Conservation (phyloP, 805 yeast genomes). For the Zygosaccharomyces rouxii region DNA sequence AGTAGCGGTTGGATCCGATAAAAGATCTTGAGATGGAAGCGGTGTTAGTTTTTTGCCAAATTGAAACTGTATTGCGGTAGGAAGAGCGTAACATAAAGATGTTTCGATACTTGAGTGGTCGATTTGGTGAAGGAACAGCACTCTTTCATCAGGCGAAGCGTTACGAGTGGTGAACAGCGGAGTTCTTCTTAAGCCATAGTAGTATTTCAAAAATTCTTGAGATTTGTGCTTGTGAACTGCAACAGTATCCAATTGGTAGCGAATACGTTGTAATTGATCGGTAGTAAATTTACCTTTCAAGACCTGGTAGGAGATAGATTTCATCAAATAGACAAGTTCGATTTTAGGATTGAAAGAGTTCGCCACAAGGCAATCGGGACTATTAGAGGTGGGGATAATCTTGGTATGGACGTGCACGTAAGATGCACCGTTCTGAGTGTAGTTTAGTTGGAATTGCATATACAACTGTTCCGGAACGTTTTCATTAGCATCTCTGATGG, state of each 20-base stretch:
- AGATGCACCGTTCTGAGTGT: not conserved
- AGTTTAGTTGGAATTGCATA: constrained; percentile 13
- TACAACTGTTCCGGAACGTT: constrained; percentile 10
- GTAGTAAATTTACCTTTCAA: constrained; percentile 5
- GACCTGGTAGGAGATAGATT: constrained; percentile 11
- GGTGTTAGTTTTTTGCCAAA: not conserved
- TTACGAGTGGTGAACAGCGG: constrained; percentile 15
- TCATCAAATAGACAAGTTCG: constrained; percentile 14
- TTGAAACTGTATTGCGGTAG: constrained; percentile 1
- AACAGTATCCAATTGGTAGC: constrained; percentile 9
- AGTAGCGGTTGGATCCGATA: constrained; percentile 6
- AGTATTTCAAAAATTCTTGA: constrained; percentile 7
- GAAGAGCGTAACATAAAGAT: constrained; percentile 2
- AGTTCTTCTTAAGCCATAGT: constrained; percentile 18
- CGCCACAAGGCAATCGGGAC: constrained; percentile 4
- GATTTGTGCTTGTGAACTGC: constrained; percentile 1
- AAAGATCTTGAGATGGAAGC: constrained; percentile 8
- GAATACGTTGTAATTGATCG: constrained; percentile 7
- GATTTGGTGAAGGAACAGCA: constrained; percentile 12
- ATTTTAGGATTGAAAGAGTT: constrained; percentile 5
- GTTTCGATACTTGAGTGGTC: constrained; percentile 3
- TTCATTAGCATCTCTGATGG: constrained; percentile 11
- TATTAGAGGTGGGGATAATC: constrained; percentile 12
- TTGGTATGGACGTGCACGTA: constrained; percentile 10
- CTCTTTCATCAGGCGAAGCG: constrained; percentile 23